Evolutionary conservation across 2,329 filamentous ascomycete genomes (phyloP).

Genomic region (Alternaria sp.): DNA sequence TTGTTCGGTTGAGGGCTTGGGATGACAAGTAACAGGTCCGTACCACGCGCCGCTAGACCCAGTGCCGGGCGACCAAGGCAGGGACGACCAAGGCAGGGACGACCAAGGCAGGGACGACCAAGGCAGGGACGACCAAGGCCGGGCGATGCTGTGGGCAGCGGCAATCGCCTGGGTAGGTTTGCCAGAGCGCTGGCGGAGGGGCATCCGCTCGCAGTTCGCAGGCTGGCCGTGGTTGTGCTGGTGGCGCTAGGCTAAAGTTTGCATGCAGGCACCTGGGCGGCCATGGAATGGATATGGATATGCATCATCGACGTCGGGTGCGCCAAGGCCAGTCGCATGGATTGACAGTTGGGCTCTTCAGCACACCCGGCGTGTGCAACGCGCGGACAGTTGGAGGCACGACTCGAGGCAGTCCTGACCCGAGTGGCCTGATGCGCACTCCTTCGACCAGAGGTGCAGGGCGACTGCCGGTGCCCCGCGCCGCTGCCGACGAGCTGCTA

Average conservation of each 20-base stretch:
- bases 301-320: neutral
- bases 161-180: neutral
- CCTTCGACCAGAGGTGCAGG: neutral
- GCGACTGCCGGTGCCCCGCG: slow-evolving; percentile 8
- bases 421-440: neutral
- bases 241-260: neutral
- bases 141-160: slow-evolving; percentile 8
- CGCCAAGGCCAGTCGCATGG: slow-evolving; percentile 3
- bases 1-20: neutral
- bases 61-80: neutral
- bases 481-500: slow-evolving; percentile 2
- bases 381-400: neutral
- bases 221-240: neutral
- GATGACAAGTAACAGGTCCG: neutral
- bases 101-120: neutral
- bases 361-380: slow-evolving; percentile 1
- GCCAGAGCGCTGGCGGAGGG: neutral
- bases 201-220: neutral
- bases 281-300: neutral
- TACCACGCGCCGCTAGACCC: neutral
- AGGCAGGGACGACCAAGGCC: neutral
- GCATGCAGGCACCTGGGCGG: neutral
- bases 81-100: too few species aligned
- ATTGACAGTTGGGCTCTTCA: neutral
- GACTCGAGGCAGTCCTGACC: neutral